phyloP scores from a whole-genome alignment of 495 filamentous ascomycete genomes.

The Trichoderma virens region DNA sequence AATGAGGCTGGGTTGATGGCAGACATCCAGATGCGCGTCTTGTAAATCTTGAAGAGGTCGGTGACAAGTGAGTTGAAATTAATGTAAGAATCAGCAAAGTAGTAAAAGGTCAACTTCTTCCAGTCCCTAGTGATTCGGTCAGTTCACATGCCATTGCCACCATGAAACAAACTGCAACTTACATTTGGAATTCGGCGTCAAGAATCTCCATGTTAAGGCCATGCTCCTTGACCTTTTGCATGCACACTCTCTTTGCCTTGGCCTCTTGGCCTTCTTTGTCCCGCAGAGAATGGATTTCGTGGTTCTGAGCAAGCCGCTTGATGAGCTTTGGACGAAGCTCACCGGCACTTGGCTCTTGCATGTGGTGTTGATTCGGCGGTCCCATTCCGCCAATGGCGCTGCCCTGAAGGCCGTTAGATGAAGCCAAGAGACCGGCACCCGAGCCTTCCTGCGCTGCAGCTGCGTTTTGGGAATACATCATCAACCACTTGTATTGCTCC shows the following conservation, averaged over 20 bases:
- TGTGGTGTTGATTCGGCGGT: slow-evolving; percentile 58
- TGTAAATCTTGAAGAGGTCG: slow-evolving; percentile 97
- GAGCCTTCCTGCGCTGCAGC: slow-evolving; percentile 48
- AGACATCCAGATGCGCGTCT: slow-evolving; percentile 99
- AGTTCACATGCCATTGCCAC: neutral
- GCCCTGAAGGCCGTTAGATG: slow-evolving; percentile 51
- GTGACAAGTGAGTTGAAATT: slow-evolving; percentile 97
- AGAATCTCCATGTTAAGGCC: slow-evolving; percentile 96
- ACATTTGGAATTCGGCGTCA: slow-evolving; percentile 99
- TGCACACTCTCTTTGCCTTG: slow-evolving; percentile 92
- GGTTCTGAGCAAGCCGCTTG: slow-evolving; percentile 81
- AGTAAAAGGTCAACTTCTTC: slow-evolving; percentile 98
- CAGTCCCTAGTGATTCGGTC: slow-evolving; percentile 63
- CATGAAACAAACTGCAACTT: slow-evolving; percentile 30
- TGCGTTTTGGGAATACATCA: slow-evolving; percentile 87
- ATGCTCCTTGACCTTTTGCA: slow-evolving; percentile 92
- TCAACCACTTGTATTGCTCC: slow-evolving; percentile 92
- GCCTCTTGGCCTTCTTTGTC: slow-evolving; percentile 98
- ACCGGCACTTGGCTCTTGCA: slow-evolving; percentile 62
- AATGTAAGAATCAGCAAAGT: slow-evolving; percentile 95
- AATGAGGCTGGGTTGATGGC: slow-evolving; percentile 98
- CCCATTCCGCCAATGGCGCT: slow-evolving; percentile 71
- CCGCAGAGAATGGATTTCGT: slow-evolving; percentile 77
- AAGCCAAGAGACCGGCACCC: slow-evolving; percentile 45
- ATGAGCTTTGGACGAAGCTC: slow-evolving; percentile 94